A percentile compares a stretch with the other conserved stretches of the same genome.
Conservation (phyloP, 1,139 yeast species). For the Tardiomyces blankii region DNA sequence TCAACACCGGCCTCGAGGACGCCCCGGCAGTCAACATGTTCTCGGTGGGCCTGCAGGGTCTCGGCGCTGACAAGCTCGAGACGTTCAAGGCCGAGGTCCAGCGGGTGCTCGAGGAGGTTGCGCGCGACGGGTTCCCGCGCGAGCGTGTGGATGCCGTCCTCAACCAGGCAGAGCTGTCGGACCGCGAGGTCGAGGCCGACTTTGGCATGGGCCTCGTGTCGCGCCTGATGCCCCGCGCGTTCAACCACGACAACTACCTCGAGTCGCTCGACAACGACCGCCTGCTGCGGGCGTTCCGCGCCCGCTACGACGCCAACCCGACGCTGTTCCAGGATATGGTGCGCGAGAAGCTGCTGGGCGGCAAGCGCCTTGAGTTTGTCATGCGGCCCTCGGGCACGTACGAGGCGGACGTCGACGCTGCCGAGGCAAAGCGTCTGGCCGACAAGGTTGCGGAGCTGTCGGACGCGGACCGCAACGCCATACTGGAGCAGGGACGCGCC, state of each 20-base stretch:
- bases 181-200: constrained; percentile 81
- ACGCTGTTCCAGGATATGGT: constrained; percentile 45
- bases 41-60: constrained; percentile 79
- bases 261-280: constrained; percentile 54
- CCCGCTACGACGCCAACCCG: constrained; percentile 46
- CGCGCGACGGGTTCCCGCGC: constrained; percentile 36
- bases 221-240: constrained; percentile 73
- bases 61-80: constrained; percentile 40
- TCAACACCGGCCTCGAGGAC: constrained; percentile 81
- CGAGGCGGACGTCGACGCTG: constrained; percentile 36
- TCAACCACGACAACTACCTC: constrained; percentile 68
- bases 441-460: constrained; percentile 35
- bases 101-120: constrained; percentile 26
- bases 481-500: constrained; percentile 47
- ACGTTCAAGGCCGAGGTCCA: constrained; percentile 37
- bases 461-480: constrained; percentile 44
- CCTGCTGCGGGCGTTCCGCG: constrained; percentile 46
- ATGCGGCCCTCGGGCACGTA: constrained; percentile 62
- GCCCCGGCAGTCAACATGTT: constrained; percentile 71
- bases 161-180: constrained; percentile 75
- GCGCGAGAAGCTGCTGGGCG: constrained; percentile 37
- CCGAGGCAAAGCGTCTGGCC: constrained; percentile 46
- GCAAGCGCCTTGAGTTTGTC: constrained; percentile 56
- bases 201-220: constrained; percentile 77
- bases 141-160: constrained; percentile 71